Evolutionary conservation across 1,139 yeast species (phyloP).

Genomic region (Geotrichum bryndzae): DNA sequence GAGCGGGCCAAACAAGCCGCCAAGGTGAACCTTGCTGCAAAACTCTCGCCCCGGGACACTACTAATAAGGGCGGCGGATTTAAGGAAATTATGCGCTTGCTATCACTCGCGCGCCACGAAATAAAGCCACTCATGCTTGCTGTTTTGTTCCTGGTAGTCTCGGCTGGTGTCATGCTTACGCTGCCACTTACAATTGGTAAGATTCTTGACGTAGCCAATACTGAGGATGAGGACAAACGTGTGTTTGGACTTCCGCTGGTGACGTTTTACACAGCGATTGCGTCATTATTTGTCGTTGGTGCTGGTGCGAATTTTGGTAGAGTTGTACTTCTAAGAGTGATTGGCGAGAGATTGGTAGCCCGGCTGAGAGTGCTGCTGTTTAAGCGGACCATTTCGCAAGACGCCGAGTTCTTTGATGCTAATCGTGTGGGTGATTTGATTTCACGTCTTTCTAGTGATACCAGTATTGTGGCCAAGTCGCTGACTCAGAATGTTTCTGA

Average conservation of each 20-base stretch:
- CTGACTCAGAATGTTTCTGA: conserved; percentile 87
- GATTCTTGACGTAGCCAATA: conserved; percentile 55
- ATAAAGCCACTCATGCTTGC: conserved; percentile 51
- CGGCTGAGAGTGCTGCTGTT: conserved; percentile 71
- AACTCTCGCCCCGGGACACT: conserved; percentile 27
- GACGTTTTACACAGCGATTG: conserved; percentile 45
- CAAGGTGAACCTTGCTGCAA: conserved; percentile 33
- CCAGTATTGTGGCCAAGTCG: conserved; percentile 81
- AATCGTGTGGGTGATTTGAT: conserved; percentile 92
- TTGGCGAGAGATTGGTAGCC: conserved; percentile 84
- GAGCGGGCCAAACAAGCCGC: conserved; percentile 34
- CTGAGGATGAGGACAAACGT: conserved; percentile 35
- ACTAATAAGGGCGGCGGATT: conserved; percentile 34
- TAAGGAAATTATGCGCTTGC: conserved; percentile 46
- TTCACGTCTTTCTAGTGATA: conserved; percentile 80
- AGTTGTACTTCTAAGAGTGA: conserved; percentile 60
- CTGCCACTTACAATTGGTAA: conserved; percentile 78
- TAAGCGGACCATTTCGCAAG: conserved; percentile 73
- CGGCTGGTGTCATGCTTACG: conserved; percentile 63
- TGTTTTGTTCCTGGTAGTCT: conserved; percentile 48
- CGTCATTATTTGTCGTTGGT: conserved; percentile 58
- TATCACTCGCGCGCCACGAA: conserved; percentile 48
- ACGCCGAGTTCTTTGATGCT: conserved; percentile 86
- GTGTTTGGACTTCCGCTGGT: conserved; percentile 46
- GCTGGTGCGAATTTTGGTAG: conserved; percentile 78